Percentiles rank a stretch among this genome's conserved stretches.
phyloP scores from a whole-genome alignment of 768 basidiomycete species.

The Leccinum broughii region DNA sequence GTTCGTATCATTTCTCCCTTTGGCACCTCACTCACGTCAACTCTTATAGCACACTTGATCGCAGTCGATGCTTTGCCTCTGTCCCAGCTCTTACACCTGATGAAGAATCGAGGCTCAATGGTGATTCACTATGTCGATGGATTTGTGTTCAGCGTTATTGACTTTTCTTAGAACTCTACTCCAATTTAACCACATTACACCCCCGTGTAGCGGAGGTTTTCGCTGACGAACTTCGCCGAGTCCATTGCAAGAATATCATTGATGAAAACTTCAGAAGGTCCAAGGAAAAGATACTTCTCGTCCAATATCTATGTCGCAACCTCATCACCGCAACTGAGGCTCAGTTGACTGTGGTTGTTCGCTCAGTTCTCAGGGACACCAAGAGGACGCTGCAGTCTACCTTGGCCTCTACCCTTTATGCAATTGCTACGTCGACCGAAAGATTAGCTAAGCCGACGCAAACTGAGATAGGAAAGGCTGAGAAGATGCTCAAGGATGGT shows the following conservation, averaged over 20 bases:
- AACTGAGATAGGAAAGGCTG: slow-evolving; percentile 13
- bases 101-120: too few species aligned
- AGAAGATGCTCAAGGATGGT: slow-evolving; percentile 26
- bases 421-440: background rate
- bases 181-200: slow-evolving; percentile 16
- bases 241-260: slow-evolving; percentile 14
- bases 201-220: slow-evolving; percentile 21
- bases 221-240: slow-evolving; percentile 19
- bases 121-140: background rate
- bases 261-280: slow-evolving; percentile 24
- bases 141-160: background rate
- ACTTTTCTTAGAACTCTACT: slow-evolving; percentile 18
- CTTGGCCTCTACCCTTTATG: slow-evolving; percentile 20
- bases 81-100: too few species aligned
- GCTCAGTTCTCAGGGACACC: slow-evolving; percentile 15
- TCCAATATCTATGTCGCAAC: slow-evolving; percentile 16
- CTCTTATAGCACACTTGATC: too few species aligned
- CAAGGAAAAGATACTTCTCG: slow-evolving; percentile 25
- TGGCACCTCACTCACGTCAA: too few species aligned
- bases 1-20: too few species aligned
- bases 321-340: slow-evolving; percentile 15
- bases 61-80: too few species aligned
- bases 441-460: slow-evolving; percentile 10
- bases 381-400: slow-evolving; percentile 14
- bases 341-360: slow-evolving; percentile 17